Base-by-base conservation (phyloP, 1,284 basidiomycete species). In the Trichosporon sp. region DNA sequence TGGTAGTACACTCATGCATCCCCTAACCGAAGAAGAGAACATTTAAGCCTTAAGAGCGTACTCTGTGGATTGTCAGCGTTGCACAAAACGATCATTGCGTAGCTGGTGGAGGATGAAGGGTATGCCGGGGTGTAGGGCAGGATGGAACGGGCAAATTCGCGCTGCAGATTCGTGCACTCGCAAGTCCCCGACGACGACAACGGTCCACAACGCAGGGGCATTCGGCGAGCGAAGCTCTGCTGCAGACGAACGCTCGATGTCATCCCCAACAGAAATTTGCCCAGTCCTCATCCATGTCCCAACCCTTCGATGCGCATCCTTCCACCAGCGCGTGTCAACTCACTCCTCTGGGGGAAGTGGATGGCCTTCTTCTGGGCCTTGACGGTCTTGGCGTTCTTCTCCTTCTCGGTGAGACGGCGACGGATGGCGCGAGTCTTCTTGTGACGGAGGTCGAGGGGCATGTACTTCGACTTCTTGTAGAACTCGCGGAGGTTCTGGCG, bases 391-490 rank as follows among this genome's bases (percentile, higher is more conserved):
- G 89, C 85, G 79, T 89, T 89, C 77, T 86, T 83, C 86, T 98
- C 95, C 86, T 91, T 89, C 88, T 91, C 91, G 80, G 94, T 95
- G 85, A 99, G 86, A 85, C 94, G 90, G 86, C 96, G 90, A 83
- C 97, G 90, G 89, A 99, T 98, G 72, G 97, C 97, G 79, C 97
- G 93, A 77, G 97, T 99, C 91, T 92, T 95, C 92, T 99, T 99
- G 79, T 90, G 85, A 78, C 97, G 94, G 83, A 99, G 92, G 88
- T 99, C 97, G 78, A 99, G 94, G 78, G 97, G 97, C 76, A 92
- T 87, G 88, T 93, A 85, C 79, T 85, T 85, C 75, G 81, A 93
- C 85, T 96, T 97, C 91, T 98, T 98, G 92, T 98, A 98, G 88
- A 92, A 94, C 86, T 98, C 96, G 76, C 94, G 93, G 78, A 98